phyloP scores from a whole-genome alignment of 1,139 yeast genomes.

The Torulaspora globosa region DNA sequence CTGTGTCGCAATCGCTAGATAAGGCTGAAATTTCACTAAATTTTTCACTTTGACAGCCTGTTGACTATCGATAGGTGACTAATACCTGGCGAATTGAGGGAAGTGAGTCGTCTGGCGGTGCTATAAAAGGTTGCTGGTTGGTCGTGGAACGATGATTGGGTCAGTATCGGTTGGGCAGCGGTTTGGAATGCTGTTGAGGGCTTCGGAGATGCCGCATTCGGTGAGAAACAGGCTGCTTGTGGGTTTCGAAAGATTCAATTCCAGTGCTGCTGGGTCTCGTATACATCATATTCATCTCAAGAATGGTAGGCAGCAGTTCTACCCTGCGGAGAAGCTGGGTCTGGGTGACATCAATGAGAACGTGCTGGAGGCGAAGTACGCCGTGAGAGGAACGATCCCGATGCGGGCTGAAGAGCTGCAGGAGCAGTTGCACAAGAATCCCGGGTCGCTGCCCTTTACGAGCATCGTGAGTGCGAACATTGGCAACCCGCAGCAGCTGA shows the following conservation, averaged over 20 bases:
- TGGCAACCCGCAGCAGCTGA: constrained; percentile 96
- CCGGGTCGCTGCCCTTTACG: constrained; percentile 67
- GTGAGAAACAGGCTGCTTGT: constrained; percentile 1
- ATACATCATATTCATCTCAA: constrained; percentile 10
- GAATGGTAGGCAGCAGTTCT: constrained; percentile 15
- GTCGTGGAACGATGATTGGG: neutral
- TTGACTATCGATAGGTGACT: neutral
- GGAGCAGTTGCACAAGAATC: constrained; percentile 47
- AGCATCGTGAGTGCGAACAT: constrained; percentile 84
- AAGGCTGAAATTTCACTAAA: neutral
- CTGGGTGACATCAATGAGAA: constrained; percentile 61
- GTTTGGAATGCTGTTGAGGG: constrained; percentile 4
- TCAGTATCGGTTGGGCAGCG: neutral
- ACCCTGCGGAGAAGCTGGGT: constrained; percentile 37
- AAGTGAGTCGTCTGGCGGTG: no score
- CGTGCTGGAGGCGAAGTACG: constrained; percentile 84
- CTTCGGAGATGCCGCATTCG: constrained; percentile 7
- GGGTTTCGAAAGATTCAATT: constrained; percentile 4
- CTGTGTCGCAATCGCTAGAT: no score
- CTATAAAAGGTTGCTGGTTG: no score
- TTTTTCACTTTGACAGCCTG: constrained; percentile 2
- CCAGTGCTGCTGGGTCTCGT: constrained; percentile 4
- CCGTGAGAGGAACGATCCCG: constrained; percentile 94
- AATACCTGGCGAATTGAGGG: no score
- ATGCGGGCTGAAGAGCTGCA: constrained; percentile 83